A percentile compares a stretch with the other conserved stretches of the same genome.
Conservation (phyloP, 106 monocot species). For the Acorus gramineus region DNA sequence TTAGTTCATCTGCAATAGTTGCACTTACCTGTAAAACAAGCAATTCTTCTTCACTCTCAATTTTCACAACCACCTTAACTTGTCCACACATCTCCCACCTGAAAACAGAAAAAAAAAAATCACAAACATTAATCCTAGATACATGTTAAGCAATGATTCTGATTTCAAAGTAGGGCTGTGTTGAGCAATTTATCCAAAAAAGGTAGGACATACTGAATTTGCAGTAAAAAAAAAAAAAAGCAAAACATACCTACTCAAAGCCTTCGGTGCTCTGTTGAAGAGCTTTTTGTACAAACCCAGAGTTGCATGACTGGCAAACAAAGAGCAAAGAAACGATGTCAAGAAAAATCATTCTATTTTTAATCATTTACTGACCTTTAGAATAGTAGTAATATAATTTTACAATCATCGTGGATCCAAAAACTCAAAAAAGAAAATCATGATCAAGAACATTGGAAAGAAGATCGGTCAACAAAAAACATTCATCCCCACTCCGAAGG, state of each 20-base stretch:
- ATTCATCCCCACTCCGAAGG: no score
- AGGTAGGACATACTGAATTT: background rate
- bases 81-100: constrained; percentile 99
- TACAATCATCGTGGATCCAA: no score
- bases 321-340: background rate
- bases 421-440: no score
- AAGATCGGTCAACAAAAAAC: no score
- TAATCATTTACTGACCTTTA: no score
- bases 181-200: no score
- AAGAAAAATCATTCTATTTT: no score
- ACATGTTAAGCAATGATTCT: background rate
- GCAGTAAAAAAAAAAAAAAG: background rate
- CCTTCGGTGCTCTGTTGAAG: constrained; percentile 65
- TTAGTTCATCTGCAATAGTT: background rate
- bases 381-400: no score
- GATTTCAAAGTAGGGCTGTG: no score
- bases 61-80: constrained; percentile 94
- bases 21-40: constrained; percentile 62
- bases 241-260: constrained; percentile 59
- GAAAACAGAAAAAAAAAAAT: constrained; percentile 9
- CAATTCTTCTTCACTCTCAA: constrained; percentile 92
- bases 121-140: background rate
- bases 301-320: constrained; percentile 73
- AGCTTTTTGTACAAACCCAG: constrained; percentile 93
- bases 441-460: no score